Conservation (phyloP, 257 asterid species). For the Solanum tacnaense region DNA sequence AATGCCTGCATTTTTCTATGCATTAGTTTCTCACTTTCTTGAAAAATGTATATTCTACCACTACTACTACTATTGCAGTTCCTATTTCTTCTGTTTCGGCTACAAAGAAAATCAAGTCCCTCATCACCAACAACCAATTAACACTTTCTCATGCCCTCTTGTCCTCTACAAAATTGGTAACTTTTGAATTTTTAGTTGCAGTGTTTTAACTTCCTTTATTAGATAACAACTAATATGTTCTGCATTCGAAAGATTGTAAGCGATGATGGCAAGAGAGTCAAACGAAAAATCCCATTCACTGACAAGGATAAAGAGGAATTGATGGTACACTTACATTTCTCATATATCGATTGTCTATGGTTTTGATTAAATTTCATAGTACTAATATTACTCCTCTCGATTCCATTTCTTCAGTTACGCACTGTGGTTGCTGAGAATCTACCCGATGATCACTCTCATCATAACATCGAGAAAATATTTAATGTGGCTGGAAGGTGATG, state of each 20-base stretch:
- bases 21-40: background rate
- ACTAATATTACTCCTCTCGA: background rate
- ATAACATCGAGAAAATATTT: constrained; percentile 82
- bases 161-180: constrained; percentile 72
- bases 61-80: constrained; percentile 29
- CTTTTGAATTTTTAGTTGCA: background rate
- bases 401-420: constrained; percentile 32
- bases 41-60: background rate
- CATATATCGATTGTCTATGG: background rate
- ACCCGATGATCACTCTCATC: constrained; percentile 96
- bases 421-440: constrained; percentile 92
- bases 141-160: constrained; percentile 68
- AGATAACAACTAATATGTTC: background rate
- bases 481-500: constrained; percentile 81
- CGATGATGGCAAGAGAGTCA: constrained; percentile 79
- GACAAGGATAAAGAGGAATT: constrained; percentile 88
- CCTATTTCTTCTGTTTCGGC: constrained; percentile 68
- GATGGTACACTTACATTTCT: constrained; percentile 31
- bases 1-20: background rate
- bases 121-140: constrained; percentile 46
- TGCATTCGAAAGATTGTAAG: constrained; percentile 42
- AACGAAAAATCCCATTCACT: constrained; percentile 55
- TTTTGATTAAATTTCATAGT: background rate
- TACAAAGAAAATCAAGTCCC: constrained; percentile 85
- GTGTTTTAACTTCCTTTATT: background rate